Conservation (phyloP, 2,329 filamentous ascomycete species). For the Fusarium armeniacum region DNA sequence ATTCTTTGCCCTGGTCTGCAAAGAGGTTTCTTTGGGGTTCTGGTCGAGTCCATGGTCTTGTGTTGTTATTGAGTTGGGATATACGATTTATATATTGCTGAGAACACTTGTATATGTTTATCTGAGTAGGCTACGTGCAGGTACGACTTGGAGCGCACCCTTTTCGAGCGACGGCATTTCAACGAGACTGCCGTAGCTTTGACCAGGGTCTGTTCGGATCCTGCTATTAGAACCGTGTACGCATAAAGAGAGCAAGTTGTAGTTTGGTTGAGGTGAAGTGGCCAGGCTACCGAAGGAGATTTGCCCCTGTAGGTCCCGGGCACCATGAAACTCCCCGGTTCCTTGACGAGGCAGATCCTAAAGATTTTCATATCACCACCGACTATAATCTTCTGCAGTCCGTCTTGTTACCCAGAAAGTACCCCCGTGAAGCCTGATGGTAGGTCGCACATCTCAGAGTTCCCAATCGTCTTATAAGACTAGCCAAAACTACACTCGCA, state of each 20-base stretch:
- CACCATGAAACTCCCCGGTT: background rate
- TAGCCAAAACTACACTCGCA: background rate
- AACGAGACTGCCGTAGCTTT: background rate
- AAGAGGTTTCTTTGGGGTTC: background rate
- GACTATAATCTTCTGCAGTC: rapidly evolving
- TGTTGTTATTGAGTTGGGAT: background rate
- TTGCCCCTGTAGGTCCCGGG: background rate
- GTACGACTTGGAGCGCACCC: background rate
- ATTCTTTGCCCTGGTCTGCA: background rate
- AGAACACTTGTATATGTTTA: background rate
- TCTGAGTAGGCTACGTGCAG: background rate
- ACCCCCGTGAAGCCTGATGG: background rate
- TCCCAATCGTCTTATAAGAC: background rate
- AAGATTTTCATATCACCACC: background rate
- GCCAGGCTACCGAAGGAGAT: background rate
- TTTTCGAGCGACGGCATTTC: background rate
- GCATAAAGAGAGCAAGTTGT: background rate
- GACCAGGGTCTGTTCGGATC: background rate
- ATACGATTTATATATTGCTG: background rate
- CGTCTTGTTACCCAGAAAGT: background rate
- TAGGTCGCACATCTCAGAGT: background rate
- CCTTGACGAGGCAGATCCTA: background rate
- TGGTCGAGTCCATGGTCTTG: conserved; percentile 10
- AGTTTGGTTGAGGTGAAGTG: background rate
- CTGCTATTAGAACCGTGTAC: background rate